phyloP scores from a whole-genome alignment of 2,329 filamentous ascomycete genomes.

The Geosmithia putterillii region DNA sequence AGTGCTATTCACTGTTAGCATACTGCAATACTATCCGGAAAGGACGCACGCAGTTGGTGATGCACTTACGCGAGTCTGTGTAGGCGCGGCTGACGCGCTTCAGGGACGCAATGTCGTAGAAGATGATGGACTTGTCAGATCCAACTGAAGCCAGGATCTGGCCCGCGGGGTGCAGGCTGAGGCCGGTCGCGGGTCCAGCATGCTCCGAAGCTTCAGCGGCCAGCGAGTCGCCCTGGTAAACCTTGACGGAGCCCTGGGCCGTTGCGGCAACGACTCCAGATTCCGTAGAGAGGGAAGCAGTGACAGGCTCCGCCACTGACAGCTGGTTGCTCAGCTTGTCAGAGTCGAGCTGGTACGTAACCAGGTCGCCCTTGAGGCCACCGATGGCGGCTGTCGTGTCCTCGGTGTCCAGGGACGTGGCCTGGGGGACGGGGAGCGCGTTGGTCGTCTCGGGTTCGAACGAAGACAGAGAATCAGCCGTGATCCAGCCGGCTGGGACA shows the following conservation, averaged over 20 bases:
- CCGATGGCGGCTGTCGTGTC: conserved; percentile 61
- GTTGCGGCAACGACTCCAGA: conserved; percentile 62
- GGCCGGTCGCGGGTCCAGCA: conserved; percentile 63
- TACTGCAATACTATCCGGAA: not conserved
- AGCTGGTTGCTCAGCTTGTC: conserved; percentile 57
- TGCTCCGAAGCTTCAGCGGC: conserved; percentile 65
- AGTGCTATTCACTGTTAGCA: conserved; percentile 40
- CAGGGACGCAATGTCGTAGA: conserved; percentile 66
- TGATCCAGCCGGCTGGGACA: conserved; percentile 75
- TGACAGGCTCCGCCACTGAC: conserved; percentile 55
- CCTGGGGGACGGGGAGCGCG: conserved; percentile 31
- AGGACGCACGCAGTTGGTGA: not conserved
- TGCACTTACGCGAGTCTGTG: conserved; percentile 62
- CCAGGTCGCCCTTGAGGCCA: conserved; percentile 61
- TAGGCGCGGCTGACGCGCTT: conserved; percentile 67
- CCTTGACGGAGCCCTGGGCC: conserved; percentile 64
- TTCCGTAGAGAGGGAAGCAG: conserved; percentile 51
- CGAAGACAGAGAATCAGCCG: conserved; percentile 52
- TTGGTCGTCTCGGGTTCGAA: conserved; percentile 32
- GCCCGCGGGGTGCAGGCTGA: conserved; percentile 74
- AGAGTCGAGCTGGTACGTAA: conserved; percentile 61
- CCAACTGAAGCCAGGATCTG: conserved; percentile 79
- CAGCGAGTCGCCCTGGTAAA: conserved; percentile 62
- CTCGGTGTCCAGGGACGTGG: conserved; percentile 35
- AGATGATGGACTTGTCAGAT: conserved; percentile 80